phyloP scores from a whole-genome alignment of 805 yeast genomes.

The Cyberlindnera nakhonratchasimensis region DNA sequence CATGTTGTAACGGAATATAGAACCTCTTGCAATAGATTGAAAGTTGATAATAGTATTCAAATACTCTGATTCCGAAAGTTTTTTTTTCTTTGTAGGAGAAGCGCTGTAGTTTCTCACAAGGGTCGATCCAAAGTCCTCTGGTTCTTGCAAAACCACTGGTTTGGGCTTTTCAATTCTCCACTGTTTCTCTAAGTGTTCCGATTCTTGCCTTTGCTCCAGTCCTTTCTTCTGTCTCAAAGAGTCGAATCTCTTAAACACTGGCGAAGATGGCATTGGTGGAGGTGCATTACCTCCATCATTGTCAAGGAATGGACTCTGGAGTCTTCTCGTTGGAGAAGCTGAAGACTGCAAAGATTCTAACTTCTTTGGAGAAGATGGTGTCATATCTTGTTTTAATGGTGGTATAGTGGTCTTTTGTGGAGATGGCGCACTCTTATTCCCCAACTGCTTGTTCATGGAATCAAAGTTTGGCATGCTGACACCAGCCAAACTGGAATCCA shows the following conservation, averaged over 20 bases:
- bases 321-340: slow-evolving; percentile 7
- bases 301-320: slow-evolving; percentile 22
- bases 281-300: slow-evolving; percentile 6
- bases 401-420: slow-evolving; percentile 21
- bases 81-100: slow-evolving; percentile 22
- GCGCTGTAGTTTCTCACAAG: slow-evolving; percentile 18
- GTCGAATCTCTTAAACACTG: slow-evolving; percentile 8
- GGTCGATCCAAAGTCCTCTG: slow-evolving; percentile 9
- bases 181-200: neutral
- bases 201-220: neutral
- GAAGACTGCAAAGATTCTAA: neutral
- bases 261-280: slow-evolving; percentile 7
- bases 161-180: slow-evolving; percentile 1
- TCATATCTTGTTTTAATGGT: slow-evolving; percentile 6
- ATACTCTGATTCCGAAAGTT: slow-evolving; percentile 23
- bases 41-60: slow-evolving; percentile 41
- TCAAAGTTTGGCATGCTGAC: slow-evolving; percentile 75
- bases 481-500: slow-evolving; percentile 65
- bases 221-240: slow-evolving; percentile 1
- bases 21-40: slow-evolving; percentile 72
- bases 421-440: slow-evolving; percentile 23
- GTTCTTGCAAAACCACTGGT: slow-evolving; percentile 1
- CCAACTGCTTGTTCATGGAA: slow-evolving; percentile 43
- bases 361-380: slow-evolving; percentile 4
- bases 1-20: slow-evolving; percentile 57